A percentile compares a stretch with the other conserved stretches of the same genome.
Evolutionary conservation across 441 rosid genomes (phyloP).

Genomic region (Theobroma grandiflorum): DNA sequence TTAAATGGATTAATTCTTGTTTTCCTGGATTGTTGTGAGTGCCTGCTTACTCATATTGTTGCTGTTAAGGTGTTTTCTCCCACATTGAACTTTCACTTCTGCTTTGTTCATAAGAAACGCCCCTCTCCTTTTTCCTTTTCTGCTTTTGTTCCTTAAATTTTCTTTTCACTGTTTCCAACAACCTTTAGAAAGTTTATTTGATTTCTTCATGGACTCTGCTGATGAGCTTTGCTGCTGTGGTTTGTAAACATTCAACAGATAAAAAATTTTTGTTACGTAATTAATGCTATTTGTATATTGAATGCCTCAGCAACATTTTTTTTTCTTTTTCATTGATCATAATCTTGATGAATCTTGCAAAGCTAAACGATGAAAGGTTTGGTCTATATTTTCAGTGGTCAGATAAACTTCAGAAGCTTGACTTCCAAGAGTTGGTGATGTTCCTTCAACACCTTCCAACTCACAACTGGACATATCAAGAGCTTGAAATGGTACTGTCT

Average conservation of each 20-base stretch:
- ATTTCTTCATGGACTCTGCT: neutral
- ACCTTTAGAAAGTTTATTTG: too few relatives aligned
- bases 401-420: constrained; percentile 85
- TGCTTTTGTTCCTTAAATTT: neutral
- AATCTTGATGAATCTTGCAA: neutral
- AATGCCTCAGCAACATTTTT: neutral
- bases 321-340: neutral
- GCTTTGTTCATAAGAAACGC: neutral
- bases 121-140: neutral
- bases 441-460: constrained; percentile 97
- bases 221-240: neutral
- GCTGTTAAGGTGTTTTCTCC: neutral
- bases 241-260: neutral
- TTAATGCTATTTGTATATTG: neutral
- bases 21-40: neutral
- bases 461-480: constrained; percentile 84
- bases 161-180: neutral
- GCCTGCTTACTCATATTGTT: neutral
- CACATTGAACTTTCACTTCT: neutral
- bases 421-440: constrained; percentile 99
- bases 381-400: constrained; percentile 71
- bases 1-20: constrained; percentile 1
- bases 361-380: neutral
- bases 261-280: neutral
- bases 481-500: constrained; percentile 93